These are phyloP conservation scores for Vitis hybrid DNA, from an alignment of 177 flowering plant species.

Conservation along the genomic window DNA sequence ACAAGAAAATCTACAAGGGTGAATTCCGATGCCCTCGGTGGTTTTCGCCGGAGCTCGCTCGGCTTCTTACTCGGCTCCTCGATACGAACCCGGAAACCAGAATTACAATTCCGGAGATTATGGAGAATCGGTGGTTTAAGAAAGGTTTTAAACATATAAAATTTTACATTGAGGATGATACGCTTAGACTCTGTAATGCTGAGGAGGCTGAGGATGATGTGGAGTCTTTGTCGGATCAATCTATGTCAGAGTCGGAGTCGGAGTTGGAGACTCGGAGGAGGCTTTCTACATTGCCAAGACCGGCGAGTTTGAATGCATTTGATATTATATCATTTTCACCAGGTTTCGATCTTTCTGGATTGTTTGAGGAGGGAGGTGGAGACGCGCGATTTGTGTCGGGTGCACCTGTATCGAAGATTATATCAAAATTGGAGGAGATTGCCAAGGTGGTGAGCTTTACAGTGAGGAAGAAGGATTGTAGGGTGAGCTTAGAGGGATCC, in stretches of 20 bases:
- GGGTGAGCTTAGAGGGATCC: conserved; percentile 73
- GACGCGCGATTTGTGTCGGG: conserved; percentile 69
- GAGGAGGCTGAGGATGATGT: conserved; percentile 34
- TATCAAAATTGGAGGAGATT: conserved; percentile 87
- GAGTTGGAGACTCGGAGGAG: conserved; percentile 37
- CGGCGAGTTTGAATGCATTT: conserved; percentile 86
- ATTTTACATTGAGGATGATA: conserved; percentile 80
- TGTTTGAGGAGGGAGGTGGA: conserved; percentile 78
- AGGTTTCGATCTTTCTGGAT: conserved; percentile 75
- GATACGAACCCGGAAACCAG: conserved; percentile 75
- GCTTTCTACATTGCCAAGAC: conserved; percentile 46
- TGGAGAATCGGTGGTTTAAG: conserved; percentile 74
- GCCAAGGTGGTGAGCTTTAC: conserved; percentile 77
- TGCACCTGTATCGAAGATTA: conserved; percentile 66
- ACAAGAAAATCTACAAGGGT: conserved; percentile 83
- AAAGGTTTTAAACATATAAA: conserved; percentile 76
- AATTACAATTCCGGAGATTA: conserved; percentile 69
- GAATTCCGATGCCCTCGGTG: conserved; percentile 83
- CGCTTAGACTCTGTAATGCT: conserved; percentile 35
- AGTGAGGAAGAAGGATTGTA: conserved; percentile 83
- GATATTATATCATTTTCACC: conserved; percentile 80
- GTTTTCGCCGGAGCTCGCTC: conserved; percentile 65
- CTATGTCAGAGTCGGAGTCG: conserved; percentile 53
- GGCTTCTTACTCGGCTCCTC: conserved; percentile 49
- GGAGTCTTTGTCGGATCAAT: conserved; percentile 37